Percentiles rank a stretch among this genome's conserved stretches.
Conservation (phyloP, 306 rosid species). For the Fagus sylvatica region DNA sequence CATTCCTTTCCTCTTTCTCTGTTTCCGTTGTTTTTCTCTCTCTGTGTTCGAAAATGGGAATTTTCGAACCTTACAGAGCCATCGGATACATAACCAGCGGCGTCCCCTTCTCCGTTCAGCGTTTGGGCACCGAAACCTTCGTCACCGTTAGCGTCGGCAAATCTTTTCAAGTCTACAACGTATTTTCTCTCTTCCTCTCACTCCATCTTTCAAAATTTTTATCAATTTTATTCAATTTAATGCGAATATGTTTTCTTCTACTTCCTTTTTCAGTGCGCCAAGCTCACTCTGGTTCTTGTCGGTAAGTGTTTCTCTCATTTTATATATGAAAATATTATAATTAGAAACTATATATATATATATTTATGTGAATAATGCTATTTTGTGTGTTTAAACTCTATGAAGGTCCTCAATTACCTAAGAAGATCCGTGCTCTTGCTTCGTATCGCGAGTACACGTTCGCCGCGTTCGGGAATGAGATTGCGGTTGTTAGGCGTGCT, state of each 20-base stretch:
- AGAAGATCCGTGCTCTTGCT: slow-evolving; percentile 89
- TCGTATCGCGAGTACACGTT: slow-evolving; percentile 79
- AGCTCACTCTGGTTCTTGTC: slow-evolving; percentile 71
- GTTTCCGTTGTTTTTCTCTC: not conserved
- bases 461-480: slow-evolving; percentile 64
- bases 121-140: slow-evolving; percentile 89
- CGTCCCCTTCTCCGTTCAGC: slow-evolving; percentile 76
- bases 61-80: slow-evolving; percentile 82
- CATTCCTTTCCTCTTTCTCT: not conserved
- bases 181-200: slow-evolving; percentile 10
- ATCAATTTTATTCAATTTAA: not conserved
- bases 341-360: no score
- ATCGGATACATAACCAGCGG: slow-evolving; percentile 75
- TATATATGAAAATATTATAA: no score
- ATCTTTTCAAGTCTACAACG: slow-evolving; percentile 88
- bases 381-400: slow-evolving; percentile 1
- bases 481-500: slow-evolving; percentile 78
- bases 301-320: slow-evolving; percentile 37
- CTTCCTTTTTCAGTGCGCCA: slow-evolving; percentile 64
- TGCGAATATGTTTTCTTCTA: not conserved
- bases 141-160: slow-evolving; percentile 84
- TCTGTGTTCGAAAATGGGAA: slow-evolving; percentile 54
- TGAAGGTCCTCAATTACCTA: slow-evolving; percentile 79
- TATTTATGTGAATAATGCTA: not conserved
- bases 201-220: not conserved